Base-by-base conservation (phyloP, 202 grass and related monocot species). In the Carex sylvatica region DNA sequence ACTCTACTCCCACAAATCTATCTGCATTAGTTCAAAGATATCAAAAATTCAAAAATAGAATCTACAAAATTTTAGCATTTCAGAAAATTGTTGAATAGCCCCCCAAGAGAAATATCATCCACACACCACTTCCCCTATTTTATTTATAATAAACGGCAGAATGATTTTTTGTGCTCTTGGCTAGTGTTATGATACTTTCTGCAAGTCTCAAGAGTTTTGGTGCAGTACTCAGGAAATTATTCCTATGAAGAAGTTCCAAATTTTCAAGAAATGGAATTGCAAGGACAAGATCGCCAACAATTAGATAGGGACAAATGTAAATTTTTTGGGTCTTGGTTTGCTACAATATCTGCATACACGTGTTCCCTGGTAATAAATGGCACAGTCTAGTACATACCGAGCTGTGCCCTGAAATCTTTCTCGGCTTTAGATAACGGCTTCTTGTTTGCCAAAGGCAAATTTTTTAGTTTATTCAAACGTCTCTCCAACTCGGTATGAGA, bases 371-470 rank as follows among this genome's bases (percentile, higher is more conserved):
- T 69, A 69, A 69, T 2, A 53, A 74, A 53, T 18, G 23, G 9
- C 15, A 56, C 23, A 30, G 26, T 28, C 15, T 33, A 28, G 0
- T 49, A 84, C 90, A 36, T 74, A 98, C 96, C 96, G 54, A 98
- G 90, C 52, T 95, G 89, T 61, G 87, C 51, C 64, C 91, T 98
- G 86, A 98, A 98, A 74, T 98, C 96, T 73, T 85, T 89, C 86
- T 98, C 92, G 44, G 96, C 89, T 80, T 58, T 92, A 24, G 96
- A 90, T 54, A 98, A 81, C 42, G 92, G 96, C 80, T 95, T 98
- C 82, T 92, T 98, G 83, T 93, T 93, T 83, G 87, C 86, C 19
- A 87, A 89, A 80, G 96, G 92, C 40, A 98, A 86, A 66, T 82
- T 90, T 85, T 91, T 98, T 81, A 98, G 91, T 86, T 87, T 93